phyloP scores from a whole-genome alignment of 2,329 filamentous ascomycete genomes.

The Hortaea werneckii region DNA sequence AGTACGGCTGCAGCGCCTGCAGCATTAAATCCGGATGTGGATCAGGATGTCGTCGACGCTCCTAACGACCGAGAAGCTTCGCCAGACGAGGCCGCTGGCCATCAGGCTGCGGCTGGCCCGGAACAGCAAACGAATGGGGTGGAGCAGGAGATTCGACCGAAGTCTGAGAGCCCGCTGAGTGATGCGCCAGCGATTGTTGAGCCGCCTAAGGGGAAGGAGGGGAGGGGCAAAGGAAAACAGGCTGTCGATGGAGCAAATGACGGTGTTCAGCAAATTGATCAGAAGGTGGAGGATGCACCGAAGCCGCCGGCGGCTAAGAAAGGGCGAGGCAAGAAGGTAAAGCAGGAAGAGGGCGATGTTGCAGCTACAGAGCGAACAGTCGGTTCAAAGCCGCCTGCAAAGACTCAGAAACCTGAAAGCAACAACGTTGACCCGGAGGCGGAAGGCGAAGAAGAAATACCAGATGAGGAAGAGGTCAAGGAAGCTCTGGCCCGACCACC shows the following conservation, averaged over 20 bases:
- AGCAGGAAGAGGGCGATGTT: constrained; percentile 5
- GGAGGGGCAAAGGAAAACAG: constrained; percentile 1
- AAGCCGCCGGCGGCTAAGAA: constrained; percentile 6
- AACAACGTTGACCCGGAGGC: constrained; percentile 40
- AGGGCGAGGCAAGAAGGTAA: constrained; percentile 5
- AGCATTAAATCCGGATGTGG: constrained; percentile 21
- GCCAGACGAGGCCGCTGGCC: constrained; percentile 30
- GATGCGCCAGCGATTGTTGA: constrained; percentile 25
- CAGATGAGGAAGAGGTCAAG: constrained; percentile 48
- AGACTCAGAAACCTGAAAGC: constrained; percentile 14
- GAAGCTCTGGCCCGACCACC: constrained; percentile 55
- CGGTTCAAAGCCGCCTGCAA: constrained; percentile 9
- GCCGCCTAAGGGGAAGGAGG: constrained; percentile 16
- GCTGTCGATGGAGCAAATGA: constrained; percentile 9
- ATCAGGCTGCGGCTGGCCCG: constrained; percentile 18
- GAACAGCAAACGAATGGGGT: constrained; percentile 13
- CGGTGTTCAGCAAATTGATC: constrained; percentile 10
- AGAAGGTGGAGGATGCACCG: constrained; percentile 7
- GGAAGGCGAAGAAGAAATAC: constrained; percentile 34
- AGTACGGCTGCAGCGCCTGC: constrained; percentile 3
- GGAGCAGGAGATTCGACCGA: background rate
- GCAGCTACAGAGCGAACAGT: constrained; percentile 6
- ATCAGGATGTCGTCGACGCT: constrained; percentile 33
- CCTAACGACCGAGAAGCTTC: constrained; percentile 33
- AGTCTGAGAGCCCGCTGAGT: constrained; percentile 24